Conservation (phyloP, 2,329 filamentous ascomycete species). For the Botrytis elliptica region DNA sequence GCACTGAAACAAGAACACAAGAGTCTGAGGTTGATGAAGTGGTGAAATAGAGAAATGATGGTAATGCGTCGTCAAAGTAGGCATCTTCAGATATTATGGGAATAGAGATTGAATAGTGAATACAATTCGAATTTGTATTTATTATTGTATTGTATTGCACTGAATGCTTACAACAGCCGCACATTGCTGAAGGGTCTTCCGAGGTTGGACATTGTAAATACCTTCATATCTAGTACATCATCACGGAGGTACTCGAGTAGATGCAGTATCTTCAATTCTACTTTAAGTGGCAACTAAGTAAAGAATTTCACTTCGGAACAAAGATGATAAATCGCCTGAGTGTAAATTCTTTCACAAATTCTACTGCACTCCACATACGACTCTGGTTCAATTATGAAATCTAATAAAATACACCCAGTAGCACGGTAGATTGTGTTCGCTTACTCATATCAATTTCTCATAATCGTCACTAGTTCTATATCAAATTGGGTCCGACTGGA, state of each 20-base stretch:
- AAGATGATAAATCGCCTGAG: neutral
- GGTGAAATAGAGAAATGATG: neutral
- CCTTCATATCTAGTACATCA: neutral
- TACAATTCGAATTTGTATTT: neutral
- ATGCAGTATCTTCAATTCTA: neutral
- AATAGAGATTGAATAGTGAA: neutral
- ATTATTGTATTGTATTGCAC: neutral
- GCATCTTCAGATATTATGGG: neutral
- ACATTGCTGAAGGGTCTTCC: neutral
- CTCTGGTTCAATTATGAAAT: neutral
- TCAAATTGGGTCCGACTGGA: constrained; percentile 1
- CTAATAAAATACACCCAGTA: neutral
- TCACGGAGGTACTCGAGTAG: too few relatives aligned
- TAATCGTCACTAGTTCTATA: neutral
- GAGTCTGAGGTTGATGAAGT: neutral
- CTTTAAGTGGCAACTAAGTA: neutral
- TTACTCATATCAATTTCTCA: constrained; percentile 3
- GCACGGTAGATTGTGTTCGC: neutral
- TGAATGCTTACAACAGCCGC: neutral
- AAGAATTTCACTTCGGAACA: neutral
- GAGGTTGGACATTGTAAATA: neutral
- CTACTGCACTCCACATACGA: neutral
- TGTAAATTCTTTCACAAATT: neutral
- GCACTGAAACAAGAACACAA: neutral
- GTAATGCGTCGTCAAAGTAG: neutral